phyloP scores from a whole-genome alignment of 768 basidiomycete species.

The Lentinula aciculospora region DNA sequence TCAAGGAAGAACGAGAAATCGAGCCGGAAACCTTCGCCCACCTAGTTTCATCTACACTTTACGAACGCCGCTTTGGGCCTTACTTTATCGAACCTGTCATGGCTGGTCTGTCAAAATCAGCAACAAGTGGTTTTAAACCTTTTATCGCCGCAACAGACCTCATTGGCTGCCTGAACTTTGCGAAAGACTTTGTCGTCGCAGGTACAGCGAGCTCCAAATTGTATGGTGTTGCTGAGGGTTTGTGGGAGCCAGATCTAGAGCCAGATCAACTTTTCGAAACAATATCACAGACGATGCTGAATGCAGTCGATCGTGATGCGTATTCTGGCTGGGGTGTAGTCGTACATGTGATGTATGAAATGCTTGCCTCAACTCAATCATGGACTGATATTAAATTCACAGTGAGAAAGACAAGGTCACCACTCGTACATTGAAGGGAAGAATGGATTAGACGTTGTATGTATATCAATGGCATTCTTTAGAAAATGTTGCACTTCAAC shows the following conservation, averaged over 20 bases:
- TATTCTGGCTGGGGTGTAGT: constrained; percentile 96
- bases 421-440: constrained; percentile 81
- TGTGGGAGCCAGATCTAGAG: constrained; percentile 97
- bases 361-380: background rate
- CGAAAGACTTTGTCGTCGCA: constrained; percentile 95
- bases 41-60: constrained; percentile 91
- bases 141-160: constrained; percentile 95
- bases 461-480: constrained; percentile 7
- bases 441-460: constrained; percentile 67
- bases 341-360: constrained; percentile 89
- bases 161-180: constrained; percentile 89
- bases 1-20: constrained; percentile 98
- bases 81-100: constrained; percentile 97
- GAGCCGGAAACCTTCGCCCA: constrained; percentile 95
- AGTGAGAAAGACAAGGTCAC: constrained; percentile 74
- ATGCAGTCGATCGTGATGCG: constrained; percentile 93
- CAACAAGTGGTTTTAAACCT: constrained; percentile 70
- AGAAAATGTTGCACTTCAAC: background rate
- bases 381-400: constrained; percentile 2
- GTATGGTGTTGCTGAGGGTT: constrained; percentile 94
- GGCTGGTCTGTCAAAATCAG: constrained; percentile 77
- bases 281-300: constrained; percentile 92
- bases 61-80: constrained; percentile 93
- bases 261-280: constrained; percentile 98
- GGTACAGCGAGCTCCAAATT: constrained; percentile 91